Evolutionary conservation across 2,329 filamentous ascomycete genomes (phyloP), one percentile per base, ranked within the genome.

Genomic region (Diaporthe sp.): DNA sequence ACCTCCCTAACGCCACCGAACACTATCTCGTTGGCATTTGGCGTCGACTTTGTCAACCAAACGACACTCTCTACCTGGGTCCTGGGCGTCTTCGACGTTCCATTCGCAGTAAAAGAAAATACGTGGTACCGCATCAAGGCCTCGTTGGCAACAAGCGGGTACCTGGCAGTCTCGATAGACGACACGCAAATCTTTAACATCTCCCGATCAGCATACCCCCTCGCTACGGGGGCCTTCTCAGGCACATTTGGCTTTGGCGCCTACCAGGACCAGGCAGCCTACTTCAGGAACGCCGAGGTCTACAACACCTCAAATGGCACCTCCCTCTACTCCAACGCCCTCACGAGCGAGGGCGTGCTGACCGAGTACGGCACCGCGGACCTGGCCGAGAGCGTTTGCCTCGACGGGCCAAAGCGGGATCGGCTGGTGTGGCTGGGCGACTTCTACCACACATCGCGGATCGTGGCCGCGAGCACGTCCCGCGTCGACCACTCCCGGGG

Each of bases 381-480:
- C 1, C 82, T 86, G 30, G 73, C 78, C 7, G 76, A 77, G 13
- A 81, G 82, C 9, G 80, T 85, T 12, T 86, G 85, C 69, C 78
- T 86, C 2, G 84, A 86, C 74, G 84, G 84, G 7, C 80, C 82
- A 0, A 86, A 86, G 74, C 79, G 85, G 7, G 84, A 86, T 73
- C 80, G 84, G 0, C 78, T 85, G 1, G 79, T 85, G 10, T 86
- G 84, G 84, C 79, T 81, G 5, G 84, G 85, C 10, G 84, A 86
- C 73, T 85, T 85, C 70, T 82, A 82, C 51, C 84, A 86, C 75
- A 85, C 85, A 0, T 77, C 81, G 2, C 79, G 81, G 8, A 80
- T 85, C n/a, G 76, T 86, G 15, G 79, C 78, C 0, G 78, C 79
- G 4, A 83, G 80, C 13, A 86, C 84, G 2, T 77, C 79, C n/a